Conservation (phyloP, 257 asterid genomes). For the Nicotiana otophora region DNA sequence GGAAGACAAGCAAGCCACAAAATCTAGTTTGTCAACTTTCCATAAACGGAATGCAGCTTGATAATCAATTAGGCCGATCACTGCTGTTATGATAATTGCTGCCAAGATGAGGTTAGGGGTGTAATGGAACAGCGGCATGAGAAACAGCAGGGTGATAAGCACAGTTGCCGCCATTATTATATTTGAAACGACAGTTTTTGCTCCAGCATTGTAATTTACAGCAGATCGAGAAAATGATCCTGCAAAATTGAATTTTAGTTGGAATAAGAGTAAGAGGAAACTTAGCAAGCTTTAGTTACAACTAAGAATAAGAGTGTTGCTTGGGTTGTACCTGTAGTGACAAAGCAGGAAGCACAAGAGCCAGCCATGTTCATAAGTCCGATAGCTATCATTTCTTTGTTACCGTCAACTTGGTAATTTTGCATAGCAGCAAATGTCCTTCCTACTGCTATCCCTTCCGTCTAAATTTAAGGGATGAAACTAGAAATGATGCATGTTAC, state of each 20-base stretch:
- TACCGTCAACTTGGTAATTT: slow-evolving; percentile 94
- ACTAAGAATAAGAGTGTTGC: neutral
- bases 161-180: slow-evolving; percentile 75
- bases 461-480: neutral
- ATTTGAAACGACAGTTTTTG: slow-evolving; percentile 69
- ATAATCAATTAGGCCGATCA: slow-evolving; percentile 83
- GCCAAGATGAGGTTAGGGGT: slow-evolving; percentile 83
- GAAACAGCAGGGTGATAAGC: slow-evolving; percentile 68
- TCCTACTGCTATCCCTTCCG: slow-evolving; percentile 59
- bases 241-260: slow-evolving; percentile 8
- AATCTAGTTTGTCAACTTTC: slow-evolving; percentile 95
- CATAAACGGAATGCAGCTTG: slow-evolving; percentile 59
- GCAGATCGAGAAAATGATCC: slow-evolving; percentile 98
- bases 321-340: slow-evolving; percentile 57
- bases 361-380: slow-evolving; percentile 97
- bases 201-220: slow-evolving; percentile 88
- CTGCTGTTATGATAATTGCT: slow-evolving; percentile 89
- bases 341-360: slow-evolving; percentile 85
- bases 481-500: slow-evolving; percentile 14
- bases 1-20: slow-evolving; percentile 72
- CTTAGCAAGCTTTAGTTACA: neutral
- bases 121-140: slow-evolving; percentile 81
- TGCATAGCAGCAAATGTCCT: slow-evolving; percentile 75
- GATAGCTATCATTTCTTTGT: slow-evolving; percentile 96
- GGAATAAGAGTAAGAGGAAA: neutral